Evolutionary conservation across 2,329 filamentous ascomycete species (phyloP), one percentile per base, ranked within the genome.

Genomic region (Hypoxylon sp.): DNA sequence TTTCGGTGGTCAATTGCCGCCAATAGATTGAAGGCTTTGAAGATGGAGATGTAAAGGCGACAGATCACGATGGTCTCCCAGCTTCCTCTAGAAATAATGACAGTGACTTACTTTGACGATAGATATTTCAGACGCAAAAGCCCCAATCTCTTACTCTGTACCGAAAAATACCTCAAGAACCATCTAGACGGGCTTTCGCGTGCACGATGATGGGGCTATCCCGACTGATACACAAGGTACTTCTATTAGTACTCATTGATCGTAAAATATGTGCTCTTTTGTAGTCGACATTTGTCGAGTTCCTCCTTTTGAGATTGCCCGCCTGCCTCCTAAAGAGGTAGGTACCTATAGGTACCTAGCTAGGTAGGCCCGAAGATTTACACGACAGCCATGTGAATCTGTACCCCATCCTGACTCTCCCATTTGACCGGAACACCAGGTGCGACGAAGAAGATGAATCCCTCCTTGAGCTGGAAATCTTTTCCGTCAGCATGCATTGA

Each of bases 381-480:
- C n/a, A 77, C 70, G 43, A 78, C 74, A 11, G 78, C 78, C 72
- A 77, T 79, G 48, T 78, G 75, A 1, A 79, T 67, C 56, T 81
- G 76, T 70, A 81, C 64, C 3, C 70, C 74, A 1, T 60, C 47
- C 24, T 73, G 69, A 2, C 74, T 76, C 60, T 75, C 71, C 70
- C 73, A 78, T 39, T 70, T 70, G 1, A 78, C 53, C 17, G 69
- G 60, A 2, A 78, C 70, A 0, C 85, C 86, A 2, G 86, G 85
- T 1, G 85, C 88, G n/a, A 92, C 78, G 73, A 89, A 92, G 72
- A 83, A 92, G 10, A 91, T 85, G 67, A 80, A 85, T 0, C 90
- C 90, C 73, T 88, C 85, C 24, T 81, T 83, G 47, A 91, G 61
- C 28, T 85, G 79, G 59, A 85, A 79, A 15, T 79, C 79, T 70